Evolutionary conservation across 345 rosid species (phyloP), one percentile per base, ranked within the genome.

Genomic region (Geranium brycei): DNA sequence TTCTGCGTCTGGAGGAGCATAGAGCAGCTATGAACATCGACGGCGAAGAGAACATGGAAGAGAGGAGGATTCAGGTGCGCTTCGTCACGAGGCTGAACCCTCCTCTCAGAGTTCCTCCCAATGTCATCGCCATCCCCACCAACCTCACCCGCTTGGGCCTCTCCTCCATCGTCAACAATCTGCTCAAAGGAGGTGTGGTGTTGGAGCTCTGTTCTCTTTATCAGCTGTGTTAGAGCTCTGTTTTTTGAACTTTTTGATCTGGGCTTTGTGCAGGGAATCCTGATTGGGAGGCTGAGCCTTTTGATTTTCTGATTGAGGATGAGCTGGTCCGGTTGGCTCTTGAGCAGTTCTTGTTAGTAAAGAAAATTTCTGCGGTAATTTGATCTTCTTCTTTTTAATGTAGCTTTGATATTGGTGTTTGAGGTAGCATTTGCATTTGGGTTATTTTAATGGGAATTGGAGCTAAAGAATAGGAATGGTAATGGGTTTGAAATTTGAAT

Each of bases 261-360:
- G n/a, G 18, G 58, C n/a, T 67, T 8, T 68, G 80, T 63, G 66
- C 78, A 92, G 98, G 69, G 31, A 62, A 85, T 62, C 70, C 90
- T 70, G 91, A 87, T 31, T 81, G 91, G 91, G 71, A 87, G 65
- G 28, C 68, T 4, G 88, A 88, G 74, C 85, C 96, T 16, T 93
- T 93, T 65, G 99, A 93, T 83, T 93, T 93, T 76, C 69, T 90
- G 30, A 82, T 90, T 60, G 82, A 90, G 79, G 99, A 97, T 11
- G 99, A 90, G 83, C 83, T 93, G 47, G 78, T 93, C 67, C 88
- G 99, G 12, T 77, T 93, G 96, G 82, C 96, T 1, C 85, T 91
- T 7, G 95, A 85, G 59, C 85, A 85, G 81, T 86, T 93, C 70
- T 95, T 93, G 66, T 84, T 78, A 5, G 95, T 82, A 10, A 88